Conservation (phyloP, 176 grass and related monocot genomes). For the Carex scoparia region DNA sequence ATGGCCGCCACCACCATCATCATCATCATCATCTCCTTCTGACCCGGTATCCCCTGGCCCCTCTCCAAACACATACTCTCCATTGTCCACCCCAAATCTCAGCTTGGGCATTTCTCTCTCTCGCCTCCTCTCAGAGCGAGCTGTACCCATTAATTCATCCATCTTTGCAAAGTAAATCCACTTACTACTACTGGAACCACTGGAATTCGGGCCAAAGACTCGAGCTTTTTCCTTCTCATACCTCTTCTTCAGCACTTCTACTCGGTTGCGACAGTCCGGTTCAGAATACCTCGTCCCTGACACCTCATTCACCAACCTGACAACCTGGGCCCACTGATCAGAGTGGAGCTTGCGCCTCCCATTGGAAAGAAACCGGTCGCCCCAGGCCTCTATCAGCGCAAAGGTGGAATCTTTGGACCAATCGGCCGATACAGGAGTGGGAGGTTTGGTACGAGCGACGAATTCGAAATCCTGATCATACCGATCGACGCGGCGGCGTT, state of each 20-base stretch:
- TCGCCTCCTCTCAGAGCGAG: not conserved
- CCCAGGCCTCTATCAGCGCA: slow-evolving; percentile 72
- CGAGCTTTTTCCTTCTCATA: slow-evolving; percentile 71
- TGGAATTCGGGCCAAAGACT: slow-evolving; percentile 20
- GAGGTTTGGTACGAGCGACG: slow-evolving; percentile 35
- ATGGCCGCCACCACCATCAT: not conserved
- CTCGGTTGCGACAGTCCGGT: slow-evolving; percentile 71
- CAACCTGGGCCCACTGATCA: slow-evolving; percentile 72
- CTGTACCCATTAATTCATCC: slow-evolving; percentile 38
- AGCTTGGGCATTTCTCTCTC: slow-evolving; percentile 34
- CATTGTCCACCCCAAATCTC: slow-evolving; percentile 37
- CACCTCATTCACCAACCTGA: slow-evolving; percentile 28
- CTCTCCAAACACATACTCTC: slow-evolving; percentile 35
- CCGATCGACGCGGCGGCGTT: slow-evolving; percentile 42
- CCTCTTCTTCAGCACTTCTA: slow-evolving; percentile 76
- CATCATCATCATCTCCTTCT: slow-evolving; percentile 21
- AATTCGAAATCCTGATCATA: slow-evolving; percentile 66
- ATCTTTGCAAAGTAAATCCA: slow-evolving; percentile 83
- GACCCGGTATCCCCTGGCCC: slow-evolving; percentile 21
- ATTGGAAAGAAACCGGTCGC: slow-evolving; percentile 51
- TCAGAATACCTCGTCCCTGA: slow-evolving; percentile 39
- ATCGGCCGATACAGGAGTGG: not conserved
- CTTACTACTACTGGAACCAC: slow-evolving; percentile 5
- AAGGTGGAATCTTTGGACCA: slow-evolving; percentile 87
- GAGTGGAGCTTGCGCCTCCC: slow-evolving; percentile 51